Percentiles rank a stretch among this genome's conserved stretches.
Conservation (phyloP, 176 grass and related monocot genomes). For the Oryza meyeriana region DNA sequence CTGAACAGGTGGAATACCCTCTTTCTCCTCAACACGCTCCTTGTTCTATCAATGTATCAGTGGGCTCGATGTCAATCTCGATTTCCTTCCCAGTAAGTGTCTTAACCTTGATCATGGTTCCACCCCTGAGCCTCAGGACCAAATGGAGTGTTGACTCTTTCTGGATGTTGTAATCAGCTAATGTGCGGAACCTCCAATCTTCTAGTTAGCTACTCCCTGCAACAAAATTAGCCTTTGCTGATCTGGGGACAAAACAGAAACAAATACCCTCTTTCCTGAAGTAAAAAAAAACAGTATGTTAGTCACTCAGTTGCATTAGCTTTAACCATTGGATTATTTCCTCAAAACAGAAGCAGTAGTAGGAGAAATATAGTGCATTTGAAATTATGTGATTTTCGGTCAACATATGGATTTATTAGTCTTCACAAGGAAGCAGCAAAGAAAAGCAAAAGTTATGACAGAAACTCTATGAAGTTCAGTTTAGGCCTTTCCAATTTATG, state of each 20-base stretch:
- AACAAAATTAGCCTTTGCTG: slow-evolving; percentile 82
- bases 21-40: slow-evolving; percentile 88
- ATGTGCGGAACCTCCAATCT: slow-evolving; percentile 67
- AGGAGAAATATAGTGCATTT: not conserved
- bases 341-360: not conserved
- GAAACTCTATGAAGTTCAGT: not conserved
- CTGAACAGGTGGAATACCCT: slow-evolving; percentile 85
- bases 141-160: slow-evolving; percentile 78
- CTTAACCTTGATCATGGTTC: slow-evolving; percentile 93
- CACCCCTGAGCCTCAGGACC: slow-evolving; percentile 78
- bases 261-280: slow-evolving; percentile 84
- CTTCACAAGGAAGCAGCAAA: not conserved
- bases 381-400: not conserved
- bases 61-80: slow-evolving; percentile 75
- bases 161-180: slow-evolving; percentile 93
- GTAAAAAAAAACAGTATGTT: not conserved
- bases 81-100: slow-evolving; percentile 87
- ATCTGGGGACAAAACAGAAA: too few species aligned
- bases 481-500: not conserved
- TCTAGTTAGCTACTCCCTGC: slow-evolving; percentile 86
- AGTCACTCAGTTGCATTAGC: not conserved
- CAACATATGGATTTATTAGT: not conserved
- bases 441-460: not conserved
- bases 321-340: not conserved
- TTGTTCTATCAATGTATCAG: slow-evolving; percentile 69